Conservation (phyloP, 176 grass and related monocot species). For the Bonia amplexicaulis region DNA sequence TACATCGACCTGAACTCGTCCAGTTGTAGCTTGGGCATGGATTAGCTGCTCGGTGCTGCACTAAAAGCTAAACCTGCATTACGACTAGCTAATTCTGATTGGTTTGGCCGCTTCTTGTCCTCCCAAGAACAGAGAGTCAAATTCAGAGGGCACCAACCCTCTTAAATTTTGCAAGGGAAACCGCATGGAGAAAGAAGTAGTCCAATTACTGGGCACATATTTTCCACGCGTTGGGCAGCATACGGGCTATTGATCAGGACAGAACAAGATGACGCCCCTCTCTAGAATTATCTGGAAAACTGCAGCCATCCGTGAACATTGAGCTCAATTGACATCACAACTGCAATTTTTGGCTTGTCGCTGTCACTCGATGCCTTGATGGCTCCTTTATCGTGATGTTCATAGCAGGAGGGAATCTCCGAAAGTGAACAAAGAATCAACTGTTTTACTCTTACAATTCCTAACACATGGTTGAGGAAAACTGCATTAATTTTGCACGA, state of each 20-base stretch:
- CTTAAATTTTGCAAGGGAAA: not conserved
- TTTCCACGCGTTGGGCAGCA: not conserved
- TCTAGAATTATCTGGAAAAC: slow-evolving; percentile 35
- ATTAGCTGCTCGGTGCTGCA: not conserved
- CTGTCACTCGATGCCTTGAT: not conserved
- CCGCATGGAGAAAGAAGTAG: not conserved
- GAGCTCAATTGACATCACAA: slow-evolving; percentile 15
- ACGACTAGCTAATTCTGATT: not conserved
- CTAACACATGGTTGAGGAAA: not conserved
- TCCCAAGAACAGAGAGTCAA: not conserved
- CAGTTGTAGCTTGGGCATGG: not conserved
- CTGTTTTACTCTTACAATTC: not conserved
- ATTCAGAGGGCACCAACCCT: not conserved
- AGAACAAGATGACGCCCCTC: not conserved
- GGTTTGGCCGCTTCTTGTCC: not conserved
- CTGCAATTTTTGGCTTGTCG: not conserved
- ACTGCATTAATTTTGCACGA: not conserved
- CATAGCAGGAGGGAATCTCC: not conserved
- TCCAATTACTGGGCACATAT: not conserved
- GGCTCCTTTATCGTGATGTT: not conserved
- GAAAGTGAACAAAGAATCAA: not conserved
- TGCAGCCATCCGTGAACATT: slow-evolving; percentile 19
- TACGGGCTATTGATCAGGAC: slow-evolving; percentile 2
- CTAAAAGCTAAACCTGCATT: not conserved
- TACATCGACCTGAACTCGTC: not conserved